Conservation (phyloP, 2,329 filamentous ascomycete genomes). For the Ophiostoma novo-ulmi region DNA sequence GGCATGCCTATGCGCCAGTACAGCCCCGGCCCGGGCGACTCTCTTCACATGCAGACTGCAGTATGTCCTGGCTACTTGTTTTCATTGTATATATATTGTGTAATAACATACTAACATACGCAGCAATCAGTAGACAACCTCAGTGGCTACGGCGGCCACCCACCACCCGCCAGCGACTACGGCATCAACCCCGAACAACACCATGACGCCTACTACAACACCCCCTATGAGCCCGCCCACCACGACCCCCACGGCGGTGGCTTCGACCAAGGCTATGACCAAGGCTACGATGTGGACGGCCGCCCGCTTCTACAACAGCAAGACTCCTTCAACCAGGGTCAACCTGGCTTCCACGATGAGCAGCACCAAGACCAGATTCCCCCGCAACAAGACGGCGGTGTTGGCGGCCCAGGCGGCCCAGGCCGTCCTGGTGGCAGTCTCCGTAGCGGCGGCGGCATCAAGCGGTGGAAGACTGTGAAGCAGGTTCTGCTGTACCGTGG, state of each 20-base stretch:
- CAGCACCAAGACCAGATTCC: conserved; percentile 26
- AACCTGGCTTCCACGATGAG: conserved; percentile 42
- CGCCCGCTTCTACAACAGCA: conserved; percentile 62
- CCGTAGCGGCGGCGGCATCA: conserved; percentile 52
- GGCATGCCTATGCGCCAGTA: conserved; percentile 37
- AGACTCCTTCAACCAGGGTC: neutral
- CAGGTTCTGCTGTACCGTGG: conserved; percentile 96
- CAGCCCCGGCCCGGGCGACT: conserved; percentile 59
- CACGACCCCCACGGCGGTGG: conserved; percentile 52
- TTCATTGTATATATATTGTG: neutral
- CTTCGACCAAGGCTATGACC: conserved; percentile 3
- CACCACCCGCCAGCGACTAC: conserved; percentile 57
- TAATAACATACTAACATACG: neutral
- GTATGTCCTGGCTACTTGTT: conserved; percentile 46
- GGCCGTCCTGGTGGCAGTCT: conserved; percentile 3
- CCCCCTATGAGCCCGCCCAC: conserved; percentile 64
- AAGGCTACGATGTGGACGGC: conserved; percentile 52
- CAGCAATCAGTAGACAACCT: conserved; percentile 52
- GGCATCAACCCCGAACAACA: conserved; percentile 76
- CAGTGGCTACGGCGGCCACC: conserved; percentile 40
- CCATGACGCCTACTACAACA: conserved; percentile 80
- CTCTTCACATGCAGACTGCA: conserved; percentile 76
- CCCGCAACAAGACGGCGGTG: conserved; percentile 17
- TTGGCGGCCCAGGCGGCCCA: conserved; percentile 27
- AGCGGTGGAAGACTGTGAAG: conserved; percentile 97